phyloP scores from a whole-genome alignment of 2,329 filamentous ascomycete species.

The Cladosporium velox region DNA sequence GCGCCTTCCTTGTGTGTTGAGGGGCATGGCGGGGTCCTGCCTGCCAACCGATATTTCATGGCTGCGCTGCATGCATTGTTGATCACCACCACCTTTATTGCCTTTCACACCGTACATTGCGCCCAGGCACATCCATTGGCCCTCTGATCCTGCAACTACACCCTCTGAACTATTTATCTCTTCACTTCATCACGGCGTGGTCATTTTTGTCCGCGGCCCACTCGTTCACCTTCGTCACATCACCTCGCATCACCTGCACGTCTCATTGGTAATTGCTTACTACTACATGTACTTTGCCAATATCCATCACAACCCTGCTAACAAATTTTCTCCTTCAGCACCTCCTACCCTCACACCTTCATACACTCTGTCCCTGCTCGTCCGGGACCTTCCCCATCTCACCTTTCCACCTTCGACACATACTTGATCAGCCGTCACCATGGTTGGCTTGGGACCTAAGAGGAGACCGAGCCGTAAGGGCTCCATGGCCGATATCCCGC shows the following conservation, averaged over 20 bases:
- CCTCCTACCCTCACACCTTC: neutral
- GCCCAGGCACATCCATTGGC: neutral
- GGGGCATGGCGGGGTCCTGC: conserved; percentile 14
- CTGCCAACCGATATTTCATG: conserved; percentile 13
- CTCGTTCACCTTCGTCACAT: conserved; percentile 4
- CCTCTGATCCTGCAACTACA: neutral
- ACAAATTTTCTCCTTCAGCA: neutral
- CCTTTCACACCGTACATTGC: conserved; percentile 4
- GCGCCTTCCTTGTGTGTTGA: conserved; percentile 8
- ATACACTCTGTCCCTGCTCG: conserved; percentile 4
- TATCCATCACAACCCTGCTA: conserved; percentile 5
- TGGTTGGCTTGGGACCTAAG: conserved; percentile 67
- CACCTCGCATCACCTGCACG: conserved; percentile 17
- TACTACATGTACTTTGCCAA: conserved; percentile 1
- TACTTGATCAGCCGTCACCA: conserved; percentile 43
- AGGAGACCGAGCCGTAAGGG: conserved; percentile 71
- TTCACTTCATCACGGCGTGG: neutral
- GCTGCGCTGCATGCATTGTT: conserved; percentile 3
- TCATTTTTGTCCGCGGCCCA: neutral
- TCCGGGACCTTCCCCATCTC: conserved; percentile 9
- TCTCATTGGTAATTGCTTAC: conserved; percentile 18
- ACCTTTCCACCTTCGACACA: conserved; percentile 17
- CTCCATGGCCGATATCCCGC: conserved; percentile 87
- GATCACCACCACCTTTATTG: conserved; percentile 1
- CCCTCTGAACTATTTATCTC: neutral